Base-by-base conservation (phyloP, 371 early-diverging fungal species). In the Globomyces sp. region DNA sequence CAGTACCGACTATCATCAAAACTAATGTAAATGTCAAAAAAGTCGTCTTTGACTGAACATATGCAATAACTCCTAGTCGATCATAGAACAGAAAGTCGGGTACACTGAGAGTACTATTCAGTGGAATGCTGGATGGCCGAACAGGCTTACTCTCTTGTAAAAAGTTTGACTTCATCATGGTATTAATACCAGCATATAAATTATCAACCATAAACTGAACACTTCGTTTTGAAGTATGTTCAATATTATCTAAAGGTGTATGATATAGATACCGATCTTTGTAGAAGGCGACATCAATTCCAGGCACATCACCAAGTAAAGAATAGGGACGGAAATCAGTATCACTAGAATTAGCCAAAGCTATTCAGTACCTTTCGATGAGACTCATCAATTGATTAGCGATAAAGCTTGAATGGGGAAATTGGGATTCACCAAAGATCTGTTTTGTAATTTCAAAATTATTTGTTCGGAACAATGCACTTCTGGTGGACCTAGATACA, bases 201-300 rank as follows among this genome's bases (percentile, higher is more conserved):
- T 81, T 79, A 39, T 81, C 79, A 41, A 73, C 76, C 69, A 77
- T 60, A 41, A 72, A 72, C 57, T 81, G 81, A 40, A 68, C 71
- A 4, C 71, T 66, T 37, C 64, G 46, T 2, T 71, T 66, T 24
- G 41, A 50, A 3, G 72, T 72, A 58, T 75, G 74, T 36, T 57
- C 66, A 5, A 75, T 44, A 51, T 75, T 73, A 66, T 80, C 80
- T 9, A 48, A 36, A 24, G 47, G 67, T 5, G 78, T 71, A 68
- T 80, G 80, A 67, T 80, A 80, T 10, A 76, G 72, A 55, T 78
- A 77, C 13, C 77, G 52, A 37, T 70, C 46, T 11, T 70, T 67
- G 61, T 77, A 77, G 57, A 81, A 81, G 1, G 81, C 78, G 39
- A 74, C 51, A 59, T 77, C 75, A 24, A 77, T 45, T 34, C 81